Percentiles rank a stretch among this genome's conserved stretches.
phyloP scores from a whole-genome alignment of 768 basidiomycete species.

The Lactarius pseudohatsudake region DNA sequence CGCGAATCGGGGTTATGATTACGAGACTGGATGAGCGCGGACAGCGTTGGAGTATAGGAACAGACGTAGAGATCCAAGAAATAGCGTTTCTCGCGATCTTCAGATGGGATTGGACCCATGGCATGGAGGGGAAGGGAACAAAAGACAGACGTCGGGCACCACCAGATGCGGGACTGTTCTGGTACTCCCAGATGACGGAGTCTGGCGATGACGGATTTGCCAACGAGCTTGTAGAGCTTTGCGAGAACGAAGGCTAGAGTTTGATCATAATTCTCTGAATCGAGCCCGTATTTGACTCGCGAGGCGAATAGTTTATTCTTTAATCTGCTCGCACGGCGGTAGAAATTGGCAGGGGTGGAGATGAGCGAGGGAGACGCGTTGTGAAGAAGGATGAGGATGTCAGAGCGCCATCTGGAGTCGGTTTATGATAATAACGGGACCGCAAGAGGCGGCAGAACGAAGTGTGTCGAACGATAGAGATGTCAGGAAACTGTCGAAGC shows the following conservation, averaged over 20 bases:
- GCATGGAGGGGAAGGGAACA: slow-evolving; percentile 26
- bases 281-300: background rate
- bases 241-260: slow-evolving; percentile 3
- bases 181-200: background rate
- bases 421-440: slow-evolving; percentile 17
- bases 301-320: background rate
- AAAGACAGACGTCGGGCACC: slow-evolving; percentile 20
- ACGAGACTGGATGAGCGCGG: background rate
- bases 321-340: background rate
- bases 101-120: slow-evolving; percentile 14
- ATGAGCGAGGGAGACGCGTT: slow-evolving; percentile 3
- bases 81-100: background rate
- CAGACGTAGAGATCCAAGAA: slow-evolving; percentile 7
- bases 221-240: slow-evolving; percentile 14
- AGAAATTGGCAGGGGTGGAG: background rate
- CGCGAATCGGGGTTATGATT: background rate
- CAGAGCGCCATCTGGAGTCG: slow-evolving; percentile 7
- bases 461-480: background rate
- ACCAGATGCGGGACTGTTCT: slow-evolving; percentile 22
- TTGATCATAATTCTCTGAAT: background rate
- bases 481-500: slow-evolving; percentile 5
- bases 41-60: slow-evolving; percentile 3
- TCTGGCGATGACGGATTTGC: background rate
- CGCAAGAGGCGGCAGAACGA: background rate
- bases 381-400: slow-evolving; percentile 13